Base-by-base conservation (phyloP, 306 rosid genomes). In the Vigna hirtella region DNA sequence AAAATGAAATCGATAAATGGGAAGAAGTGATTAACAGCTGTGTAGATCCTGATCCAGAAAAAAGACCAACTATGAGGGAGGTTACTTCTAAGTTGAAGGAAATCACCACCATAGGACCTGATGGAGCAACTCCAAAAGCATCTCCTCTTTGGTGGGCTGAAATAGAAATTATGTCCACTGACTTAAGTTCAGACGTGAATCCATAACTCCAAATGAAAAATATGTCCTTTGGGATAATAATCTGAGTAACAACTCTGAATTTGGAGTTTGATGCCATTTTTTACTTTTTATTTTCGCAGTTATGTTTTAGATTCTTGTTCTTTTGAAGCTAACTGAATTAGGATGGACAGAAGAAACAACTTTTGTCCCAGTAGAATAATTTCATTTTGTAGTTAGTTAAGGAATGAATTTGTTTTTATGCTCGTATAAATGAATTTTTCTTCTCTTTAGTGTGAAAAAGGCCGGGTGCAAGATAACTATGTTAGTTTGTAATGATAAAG, bases 111-210 rank as follows among this genome's bases (percentile, higher is more conserved):
- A 78, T 92, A 88, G 96, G 62, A n/a, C 93, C 97, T 38, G 96
- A 89, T 50, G 90, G 80, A 72, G 98, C 93, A 36, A 85, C 86
- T 26, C 98, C 97, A 50, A 95, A 90, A 82, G 10, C 86, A 65
- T 92, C 98, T 42, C 95, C 93, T 66, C 91, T 95, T 65, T 95
- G 98, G 98, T 95, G 98, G 98, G 97, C 97, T 43, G 98, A 95
- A 78, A 85, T 92, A 28, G 98, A 95, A 84, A 95, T 95, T 34
- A 64, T 87, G 83, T 88, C 97, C 38, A 11, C 91, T 6, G 93
- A 91, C 26, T 79, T 62, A 53, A 78, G 74, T 48, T 91, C 82
- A 86, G 76, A 82, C 40, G n/a, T 71, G 30, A 53, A 51, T 66
- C 86, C 52, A 47, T 72, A 30, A 56, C 24, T 57, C 62, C 17